Evolutionary conservation across 2,329 filamentous ascomycete genomes (phyloP), one percentile per base, ranked within the genome.

Genomic region (Phyllosticta citrichinensis): DNA sequence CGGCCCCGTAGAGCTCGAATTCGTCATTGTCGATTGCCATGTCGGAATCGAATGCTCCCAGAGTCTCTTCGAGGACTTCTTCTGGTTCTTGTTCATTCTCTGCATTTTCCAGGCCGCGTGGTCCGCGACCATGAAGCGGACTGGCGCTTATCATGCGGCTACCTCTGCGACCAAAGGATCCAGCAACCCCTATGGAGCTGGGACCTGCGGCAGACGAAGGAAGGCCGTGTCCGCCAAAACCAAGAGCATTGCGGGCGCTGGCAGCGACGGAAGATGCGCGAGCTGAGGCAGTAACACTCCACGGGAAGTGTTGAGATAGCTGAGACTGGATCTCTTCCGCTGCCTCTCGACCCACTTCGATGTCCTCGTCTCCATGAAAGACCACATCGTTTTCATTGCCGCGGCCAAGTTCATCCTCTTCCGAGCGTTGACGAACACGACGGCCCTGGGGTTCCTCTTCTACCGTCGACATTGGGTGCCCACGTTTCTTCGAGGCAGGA

Each of bases 311-410:
- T 83, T 24, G 83, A 83, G 27, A 82, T 80, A 55, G 81, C 58
- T 86, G 82, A 62, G 95, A 88, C 4, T 84, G 83, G 58, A 94
- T 80, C 8, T 83, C 81, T 0, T 83, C 80, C 0, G 79, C 82
- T 0, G 83, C 87, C 52, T 89, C 83, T 73, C 89, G 84, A 20
- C 86, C 88, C 24, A 89, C 73, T 71, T 95, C 91, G 20, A 87
- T 71, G 9, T 81, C 81, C 64, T 77, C 68, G 10, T 68, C 69
- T 19, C 65, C 58, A n/a, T 57, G 58, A 12, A 51, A 65, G 25
- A 47, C 50, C 12, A 20, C 25, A n/a, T 20, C 55, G 9, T 61
- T 30, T 20, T 63, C 55, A 55, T 56, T 50, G 27, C 71, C 73
- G 20, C 70, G 71, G n/a, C 68, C 63, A 1, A 70, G 59, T 60